A percentile compares a stretch with the other conserved stretches of the same genome.
Evolutionary conservation across 768 basidiomycete genomes (phyloP).

Genomic region (Auriscalpium orientale): DNA sequence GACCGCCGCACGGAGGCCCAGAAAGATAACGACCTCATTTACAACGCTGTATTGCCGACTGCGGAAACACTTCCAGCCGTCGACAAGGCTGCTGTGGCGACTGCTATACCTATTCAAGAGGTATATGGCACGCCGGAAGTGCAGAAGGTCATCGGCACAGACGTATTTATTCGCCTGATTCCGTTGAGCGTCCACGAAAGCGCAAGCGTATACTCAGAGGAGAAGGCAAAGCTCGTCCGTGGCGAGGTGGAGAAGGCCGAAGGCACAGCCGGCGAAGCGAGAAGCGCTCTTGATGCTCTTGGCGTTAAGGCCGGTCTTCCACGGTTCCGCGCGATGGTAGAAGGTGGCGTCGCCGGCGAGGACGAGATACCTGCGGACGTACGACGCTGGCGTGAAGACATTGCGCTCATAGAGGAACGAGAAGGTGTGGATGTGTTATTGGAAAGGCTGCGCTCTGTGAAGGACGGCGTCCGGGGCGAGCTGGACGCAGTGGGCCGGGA

Average conservation of each 20-base stretch:
- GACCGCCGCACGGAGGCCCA: slow-evolving; percentile 71
- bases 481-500: slow-evolving; percentile 57
- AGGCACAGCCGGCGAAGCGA: slow-evolving; percentile 69
- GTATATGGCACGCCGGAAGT: slow-evolving; percentile 88
- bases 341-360: slow-evolving; percentile 52
- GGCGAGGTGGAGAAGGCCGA: slow-evolving; percentile 86
- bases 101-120: slow-evolving; percentile 88
- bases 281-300: slow-evolving; percentile 73
- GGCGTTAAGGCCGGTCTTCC: slow-evolving; percentile 66
- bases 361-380: slow-evolving; percentile 69
- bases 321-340: slow-evolving; percentile 65
- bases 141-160: slow-evolving; percentile 88
- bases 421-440: slow-evolving; percentile 64
- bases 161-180: slow-evolving; percentile 80
- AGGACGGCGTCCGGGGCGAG: slow-evolving; percentile 47
- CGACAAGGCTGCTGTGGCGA: slow-evolving; percentile 78
- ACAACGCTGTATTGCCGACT: slow-evolving; percentile 82
- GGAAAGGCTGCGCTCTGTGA: slow-evolving; percentile 48
- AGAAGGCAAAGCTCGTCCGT: slow-evolving; percentile 92
- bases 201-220: slow-evolving; percentile 94
- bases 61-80: slow-evolving; percentile 71
- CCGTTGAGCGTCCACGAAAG: slow-evolving; percentile 94
- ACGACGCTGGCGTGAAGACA: slow-evolving; percentile 67
- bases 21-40: slow-evolving; percentile 95
- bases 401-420: slow-evolving; percentile 57